These are phyloP conservation scores for Penicillium sp. DNA, from an alignment of 2,329 filamentous ascomycete species.

Conservation along the genomic window DNA sequence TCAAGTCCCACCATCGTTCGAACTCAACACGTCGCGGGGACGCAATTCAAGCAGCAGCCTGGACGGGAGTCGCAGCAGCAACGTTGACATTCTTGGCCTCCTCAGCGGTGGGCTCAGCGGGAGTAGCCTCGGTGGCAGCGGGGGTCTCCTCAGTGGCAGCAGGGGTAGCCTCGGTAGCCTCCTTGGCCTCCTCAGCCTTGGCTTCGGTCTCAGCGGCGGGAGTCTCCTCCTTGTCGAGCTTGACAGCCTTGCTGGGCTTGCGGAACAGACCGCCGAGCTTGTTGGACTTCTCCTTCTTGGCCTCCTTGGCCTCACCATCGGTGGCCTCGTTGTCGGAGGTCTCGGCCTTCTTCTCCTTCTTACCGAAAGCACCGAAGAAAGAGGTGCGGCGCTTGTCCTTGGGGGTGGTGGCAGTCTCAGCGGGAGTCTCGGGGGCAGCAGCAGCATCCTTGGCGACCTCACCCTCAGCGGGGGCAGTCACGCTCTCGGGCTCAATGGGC, in stretches of 20 bases:
- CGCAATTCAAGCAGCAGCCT: slow-evolving; percentile 48
- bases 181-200: slow-evolving; percentile 37
- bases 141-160: slow-evolving; percentile 25
- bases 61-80: slow-evolving; percentile 40
- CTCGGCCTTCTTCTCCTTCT: slow-evolving; percentile 58
- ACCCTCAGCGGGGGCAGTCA: slow-evolving; percentile 50
- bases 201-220: slow-evolving; percentile 36
- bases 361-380: slow-evolving; percentile 59
- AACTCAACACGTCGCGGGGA: slow-evolving; percentile 41
- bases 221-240: slow-evolving; percentile 46
- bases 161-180: slow-evolving; percentile 25
- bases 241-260: slow-evolving; percentile 53
- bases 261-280: slow-evolving; percentile 55
- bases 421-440: slow-evolving; percentile 31
- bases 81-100: slow-evolving; percentile 41
- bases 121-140: slow-evolving; percentile 26
- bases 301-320: slow-evolving; percentile 47
- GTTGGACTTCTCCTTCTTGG: slow-evolving; percentile 50
- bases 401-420: slow-evolving; percentile 39
- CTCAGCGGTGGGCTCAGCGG: slow-evolving; percentile 34
- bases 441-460: slow-evolving; percentile 36
- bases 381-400: slow-evolving; percentile 58
- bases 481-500: slow-evolving; percentile 45
- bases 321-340: slow-evolving; percentile 52
- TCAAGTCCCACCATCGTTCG: slow-evolving; percentile 48